These are phyloP conservation scores for Withania somnifera DNA, from an alignment of 305 asterid genomes.

Conservation along the genomic window DNA sequence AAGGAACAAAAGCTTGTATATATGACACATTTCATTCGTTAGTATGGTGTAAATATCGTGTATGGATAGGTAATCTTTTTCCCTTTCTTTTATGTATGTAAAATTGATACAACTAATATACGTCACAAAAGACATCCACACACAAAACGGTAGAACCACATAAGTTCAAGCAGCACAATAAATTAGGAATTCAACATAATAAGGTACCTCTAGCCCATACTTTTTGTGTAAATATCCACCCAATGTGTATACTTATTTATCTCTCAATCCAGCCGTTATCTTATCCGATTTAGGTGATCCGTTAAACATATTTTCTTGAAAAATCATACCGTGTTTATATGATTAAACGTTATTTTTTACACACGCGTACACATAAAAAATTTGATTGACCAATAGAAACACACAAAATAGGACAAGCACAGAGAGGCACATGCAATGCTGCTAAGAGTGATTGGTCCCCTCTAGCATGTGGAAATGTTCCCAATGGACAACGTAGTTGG, in stretches of 20 bases:
- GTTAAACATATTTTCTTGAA: not conserved
- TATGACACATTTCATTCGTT: not conserved
- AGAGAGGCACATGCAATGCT: constrained; percentile 1
- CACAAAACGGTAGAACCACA: too few relatives aligned
- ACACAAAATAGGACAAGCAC: not conserved
- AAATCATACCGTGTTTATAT: not conserved
- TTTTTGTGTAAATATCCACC: not conserved
- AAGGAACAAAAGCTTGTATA: not conserved
- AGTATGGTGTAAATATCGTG: not conserved
- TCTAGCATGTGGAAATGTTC: constrained; percentile 1
- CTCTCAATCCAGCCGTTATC: not conserved
- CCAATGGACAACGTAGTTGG: not conserved
- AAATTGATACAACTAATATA: too few relatives aligned
- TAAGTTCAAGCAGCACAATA: too few relatives aligned
- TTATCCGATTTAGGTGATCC: not conserved
- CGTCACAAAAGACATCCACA: too few relatives aligned
- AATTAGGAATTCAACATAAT: too few relatives aligned
- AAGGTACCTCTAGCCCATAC: too few relatives aligned
- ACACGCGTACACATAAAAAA: not conserved
- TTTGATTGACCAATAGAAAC: not conserved
- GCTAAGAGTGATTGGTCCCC: not conserved
- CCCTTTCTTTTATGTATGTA: too few relatives aligned
- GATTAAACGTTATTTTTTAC: too few relatives aligned
- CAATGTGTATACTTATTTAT: not conserved
- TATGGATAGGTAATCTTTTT: too few relatives aligned